phyloP scores from a whole-genome alignment of 306 rosid genomes.

The Quercus wislizeni region DNA sequence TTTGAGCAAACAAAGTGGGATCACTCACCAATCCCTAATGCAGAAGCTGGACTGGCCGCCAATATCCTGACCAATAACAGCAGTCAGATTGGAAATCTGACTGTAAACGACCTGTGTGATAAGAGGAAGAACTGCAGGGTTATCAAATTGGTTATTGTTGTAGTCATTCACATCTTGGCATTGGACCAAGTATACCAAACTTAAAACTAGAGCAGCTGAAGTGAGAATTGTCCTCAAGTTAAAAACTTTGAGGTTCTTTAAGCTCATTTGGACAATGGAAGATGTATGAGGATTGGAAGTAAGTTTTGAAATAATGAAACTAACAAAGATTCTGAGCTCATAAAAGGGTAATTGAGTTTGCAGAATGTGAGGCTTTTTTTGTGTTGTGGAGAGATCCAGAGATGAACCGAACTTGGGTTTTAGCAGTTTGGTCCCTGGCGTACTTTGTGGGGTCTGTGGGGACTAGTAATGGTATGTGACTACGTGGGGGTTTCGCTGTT shows the following conservation, averaged over 20 bases:
- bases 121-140: slow-evolving; percentile 67
- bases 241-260: slow-evolving; percentile 11
- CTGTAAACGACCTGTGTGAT: slow-evolving; percentile 56
- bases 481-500: not conserved
- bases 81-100: slow-evolving; percentile 64
- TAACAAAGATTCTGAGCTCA: not conserved
- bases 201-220: slow-evolving; percentile 32
- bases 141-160: slow-evolving; percentile 41
- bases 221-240: slow-evolving; percentile 11
- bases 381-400: not conserved
- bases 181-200: slow-evolving; percentile 31
- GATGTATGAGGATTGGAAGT: not conserved
- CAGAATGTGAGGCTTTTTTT: not conserved
- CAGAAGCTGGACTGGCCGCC: slow-evolving; percentile 62
- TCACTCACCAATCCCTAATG: slow-evolving; percentile 69
- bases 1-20: not conserved
- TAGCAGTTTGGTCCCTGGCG: not conserved
- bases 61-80: slow-evolving; percentile 48
- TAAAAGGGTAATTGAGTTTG: not conserved
- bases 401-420: not conserved
- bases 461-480: too few species aligned
- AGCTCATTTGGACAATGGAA: slow-evolving; percentile 24
- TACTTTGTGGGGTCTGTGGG: not conserved
- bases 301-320: not conserved
- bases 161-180: slow-evolving; percentile 59